A percentile compares a stretch with the other conserved stretches of the same genome.
These are phyloP conservation scores for Kwoniella heveanensis DNA, from an alignment of 768 basidiomycete genomes.

Conservation along the genomic window DNA sequence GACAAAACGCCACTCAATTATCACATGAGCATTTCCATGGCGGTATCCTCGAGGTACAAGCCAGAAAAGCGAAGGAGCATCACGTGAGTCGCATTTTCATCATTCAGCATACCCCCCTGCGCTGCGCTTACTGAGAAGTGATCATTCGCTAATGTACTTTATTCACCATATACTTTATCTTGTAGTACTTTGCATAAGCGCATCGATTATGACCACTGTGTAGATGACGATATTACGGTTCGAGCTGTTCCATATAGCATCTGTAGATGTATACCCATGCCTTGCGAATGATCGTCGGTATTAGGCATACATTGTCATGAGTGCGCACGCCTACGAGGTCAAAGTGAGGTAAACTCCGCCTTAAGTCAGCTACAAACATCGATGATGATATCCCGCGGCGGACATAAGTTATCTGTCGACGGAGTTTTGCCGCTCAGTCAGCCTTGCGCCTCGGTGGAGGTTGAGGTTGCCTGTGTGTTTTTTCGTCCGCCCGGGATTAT, in stretches of 20 bases:
- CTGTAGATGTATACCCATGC: slow-evolving; percentile 28
- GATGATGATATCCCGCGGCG: no score
- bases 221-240: slow-evolving; percentile 10
- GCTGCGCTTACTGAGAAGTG: no score
- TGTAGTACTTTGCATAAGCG: slow-evolving; percentile 52
- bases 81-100: slow-evolving; percentile 42
- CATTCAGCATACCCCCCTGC: no score
- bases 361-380: not conserved
- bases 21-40: slow-evolving; percentile 95
- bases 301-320: no score
- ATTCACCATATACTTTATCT: not conserved
- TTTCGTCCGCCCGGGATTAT: slow-evolving; percentile 1
- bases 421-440: no score
- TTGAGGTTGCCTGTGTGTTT: not conserved
- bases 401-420: no score
- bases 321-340: no score
- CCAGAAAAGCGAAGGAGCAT: slow-evolving; percentile 99
- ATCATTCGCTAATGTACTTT: no score
- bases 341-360: not conserved
- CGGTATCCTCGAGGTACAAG: slow-evolving; percentile 71
- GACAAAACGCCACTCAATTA: slow-evolving; percentile 86
- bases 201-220: not conserved
- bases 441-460: no score
- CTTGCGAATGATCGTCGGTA: no score
- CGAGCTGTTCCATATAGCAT: slow-evolving; percentile 20